Percentiles rank a stretch among this genome's conserved stretches.
Conservation (phyloP, 1,139 yeast genomes). For the Geotrichum candidum region DNA sequence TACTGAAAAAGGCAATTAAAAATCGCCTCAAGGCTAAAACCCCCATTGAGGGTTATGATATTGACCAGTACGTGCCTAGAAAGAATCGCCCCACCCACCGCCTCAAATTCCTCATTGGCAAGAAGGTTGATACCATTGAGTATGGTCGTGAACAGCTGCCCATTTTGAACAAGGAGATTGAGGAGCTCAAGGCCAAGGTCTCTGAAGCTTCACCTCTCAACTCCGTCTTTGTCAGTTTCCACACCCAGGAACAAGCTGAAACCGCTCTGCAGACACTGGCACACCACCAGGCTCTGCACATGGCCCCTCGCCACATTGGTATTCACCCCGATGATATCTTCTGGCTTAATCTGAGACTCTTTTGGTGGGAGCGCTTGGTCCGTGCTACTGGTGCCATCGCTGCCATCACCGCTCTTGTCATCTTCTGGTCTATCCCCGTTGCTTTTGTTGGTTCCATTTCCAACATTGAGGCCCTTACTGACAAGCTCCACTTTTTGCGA, state of each 20-base stretch:
- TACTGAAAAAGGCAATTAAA: slow-evolving; percentile 57
- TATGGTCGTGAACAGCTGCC: slow-evolving; percentile 63
- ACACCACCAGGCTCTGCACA: slow-evolving; percentile 57
- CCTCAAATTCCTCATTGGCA: slow-evolving; percentile 60
- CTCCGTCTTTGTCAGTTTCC: slow-evolving; percentile 82
- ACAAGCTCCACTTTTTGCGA: slow-evolving; percentile 59
- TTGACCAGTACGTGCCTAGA: slow-evolving; percentile 62
- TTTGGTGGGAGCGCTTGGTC: slow-evolving; percentile 76
- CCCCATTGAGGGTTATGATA: slow-evolving; percentile 43
- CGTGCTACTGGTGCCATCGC: slow-evolving; percentile 55
- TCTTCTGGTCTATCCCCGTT: slow-evolving; percentile 92
- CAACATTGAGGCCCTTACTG: slow-evolving; percentile 64
- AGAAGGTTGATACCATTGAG: slow-evolving; percentile 79
- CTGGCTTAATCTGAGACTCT: slow-evolving; percentile 79
- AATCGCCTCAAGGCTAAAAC: slow-evolving; percentile 51
- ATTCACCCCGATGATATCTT: slow-evolving; percentile 74
- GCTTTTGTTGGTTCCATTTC: slow-evolving; percentile 94
- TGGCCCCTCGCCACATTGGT: slow-evolving; percentile 58
- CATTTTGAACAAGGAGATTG: slow-evolving; percentile 60
- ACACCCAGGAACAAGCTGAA: slow-evolving; percentile 82
- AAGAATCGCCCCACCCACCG: slow-evolving; percentile 73
- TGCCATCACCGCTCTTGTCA: slow-evolving; percentile 53
- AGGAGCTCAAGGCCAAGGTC: slow-evolving; percentile 38
- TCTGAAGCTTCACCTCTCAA: slow-evolving; percentile 39
- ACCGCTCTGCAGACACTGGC: slow-evolving; percentile 73